These are phyloP conservation scores for Chaetomiaceae sp. DNA, from an alignment of 2,329 filamentous ascomycete species.

Conservation along the genomic window DNA sequence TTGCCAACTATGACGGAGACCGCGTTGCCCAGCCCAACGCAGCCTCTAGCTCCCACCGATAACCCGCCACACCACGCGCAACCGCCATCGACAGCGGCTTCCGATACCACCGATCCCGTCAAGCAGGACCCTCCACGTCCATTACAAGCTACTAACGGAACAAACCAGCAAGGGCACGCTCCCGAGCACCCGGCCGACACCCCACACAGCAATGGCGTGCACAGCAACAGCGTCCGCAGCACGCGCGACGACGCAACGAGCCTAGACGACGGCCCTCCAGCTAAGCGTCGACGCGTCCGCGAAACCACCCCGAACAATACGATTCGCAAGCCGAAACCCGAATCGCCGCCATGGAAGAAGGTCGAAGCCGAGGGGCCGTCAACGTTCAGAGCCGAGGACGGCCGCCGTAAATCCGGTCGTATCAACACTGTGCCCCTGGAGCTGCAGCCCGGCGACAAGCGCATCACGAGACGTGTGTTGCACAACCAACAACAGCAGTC, in stretches of 20 bases:
- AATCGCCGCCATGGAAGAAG: slow-evolving; percentile 92
- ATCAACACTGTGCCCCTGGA: slow-evolving; percentile 54
- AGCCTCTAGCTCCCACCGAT: slow-evolving; percentile 25
- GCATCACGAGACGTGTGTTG: slow-evolving; percentile 43
- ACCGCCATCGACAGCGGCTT: slow-evolving; percentile 14
- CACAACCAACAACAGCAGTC: slow-evolving; percentile 31
- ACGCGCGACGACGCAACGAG: slow-evolving; percentile 13
- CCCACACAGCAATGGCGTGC: slow-evolving; percentile 9
- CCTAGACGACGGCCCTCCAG: slow-evolving; percentile 43
- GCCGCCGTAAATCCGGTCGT: slow-evolving; percentile 60
- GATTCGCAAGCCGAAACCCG: slow-evolving; percentile 42
- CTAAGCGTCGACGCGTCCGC: slow-evolving; percentile 60
- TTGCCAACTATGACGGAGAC: slow-evolving; percentile 52
- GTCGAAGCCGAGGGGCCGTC: slow-evolving; percentile 80
- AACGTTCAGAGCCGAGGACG: slow-evolving; percentile 71
- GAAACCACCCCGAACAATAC: slow-evolving; percentile 32
- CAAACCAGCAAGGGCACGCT: background rate
- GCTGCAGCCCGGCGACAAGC: slow-evolving; percentile 44
- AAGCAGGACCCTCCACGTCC: slow-evolving; percentile 3
- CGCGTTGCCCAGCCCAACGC: slow-evolving; percentile 49
- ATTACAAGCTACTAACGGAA: slow-evolving; percentile 3
- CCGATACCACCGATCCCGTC: slow-evolving; percentile 9
- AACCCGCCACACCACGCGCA: slow-evolving; percentile 19
- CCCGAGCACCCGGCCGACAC: slow-evolving; percentile 1
- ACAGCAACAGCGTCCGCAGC: no score